A percentile compares a stretch with the other conserved stretches of the same genome.
Evolutionary conservation across 129 eudicot genomes (phyloP).

Genomic region (Sambucus nigra): DNA sequence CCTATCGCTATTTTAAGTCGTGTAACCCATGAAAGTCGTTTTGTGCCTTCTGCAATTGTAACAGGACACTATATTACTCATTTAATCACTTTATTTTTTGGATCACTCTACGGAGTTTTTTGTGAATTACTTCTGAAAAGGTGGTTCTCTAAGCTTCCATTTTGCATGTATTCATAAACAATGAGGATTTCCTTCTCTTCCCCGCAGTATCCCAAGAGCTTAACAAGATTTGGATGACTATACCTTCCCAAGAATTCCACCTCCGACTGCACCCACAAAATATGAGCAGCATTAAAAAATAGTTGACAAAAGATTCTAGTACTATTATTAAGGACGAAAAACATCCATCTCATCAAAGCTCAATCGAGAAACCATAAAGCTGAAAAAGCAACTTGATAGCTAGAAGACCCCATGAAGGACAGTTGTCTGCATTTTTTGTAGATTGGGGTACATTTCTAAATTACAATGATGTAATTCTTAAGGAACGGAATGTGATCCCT

Average conservation of each 20-base stretch:
- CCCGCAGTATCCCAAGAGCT: background rate
- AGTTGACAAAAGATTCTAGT: no score
- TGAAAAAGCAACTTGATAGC: no score
- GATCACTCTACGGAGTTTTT: background rate
- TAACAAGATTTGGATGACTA: background rate
- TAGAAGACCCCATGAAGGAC: no score
- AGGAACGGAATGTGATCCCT: no score
- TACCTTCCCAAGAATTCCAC: constrained; percentile 1
- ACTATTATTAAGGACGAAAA: no score
- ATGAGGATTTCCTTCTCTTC: background rate
- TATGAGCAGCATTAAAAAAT: no score
- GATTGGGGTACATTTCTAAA: no score
- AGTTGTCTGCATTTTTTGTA: no score
- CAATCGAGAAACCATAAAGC: no score
- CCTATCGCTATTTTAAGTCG: constrained; percentile 3
- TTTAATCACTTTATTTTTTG: background rate
- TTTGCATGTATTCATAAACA: background rate
- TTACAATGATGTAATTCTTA: no score
- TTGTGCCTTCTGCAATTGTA: background rate
- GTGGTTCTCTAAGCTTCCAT: background rate
- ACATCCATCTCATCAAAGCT: no score
- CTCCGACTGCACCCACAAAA: constrained; percentile 1
- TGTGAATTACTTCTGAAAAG: background rate
- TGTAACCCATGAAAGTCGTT: constrained; percentile 1
- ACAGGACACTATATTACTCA: background rate